Evolutionary conservation across 768 basidiomycete genomes (phyloP).

Genomic region (Amanita polypyramis): DNA sequence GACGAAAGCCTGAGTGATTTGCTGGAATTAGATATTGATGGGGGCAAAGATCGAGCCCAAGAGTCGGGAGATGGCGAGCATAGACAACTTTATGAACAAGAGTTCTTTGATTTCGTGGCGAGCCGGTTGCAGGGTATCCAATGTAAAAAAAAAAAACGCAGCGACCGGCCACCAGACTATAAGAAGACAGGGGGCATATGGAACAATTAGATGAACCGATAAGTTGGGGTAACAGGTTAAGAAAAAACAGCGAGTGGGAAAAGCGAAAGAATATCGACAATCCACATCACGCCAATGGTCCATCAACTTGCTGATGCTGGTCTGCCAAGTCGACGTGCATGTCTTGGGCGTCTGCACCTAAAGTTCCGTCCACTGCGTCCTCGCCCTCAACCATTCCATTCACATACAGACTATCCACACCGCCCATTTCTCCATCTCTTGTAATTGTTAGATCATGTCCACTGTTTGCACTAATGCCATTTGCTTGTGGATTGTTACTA

Average conservation of each 20-base stretch:
- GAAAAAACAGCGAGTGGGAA: conserved; percentile 6
- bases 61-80: conserved; percentile 1
- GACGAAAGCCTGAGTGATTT: conserved; percentile 18
- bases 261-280: conserved; percentile 5
- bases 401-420: conserved; percentile 10
- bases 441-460: conserved; percentile 15
- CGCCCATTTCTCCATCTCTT: conserved; percentile 21
- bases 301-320: conserved; percentile 2
- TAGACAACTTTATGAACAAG: conserved; percentile 13
- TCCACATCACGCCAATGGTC: conserved; percentile 8
- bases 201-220: conserved; percentile 6
- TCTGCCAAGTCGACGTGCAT: conserved; percentile 28
- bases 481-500: conserved; percentile 24
- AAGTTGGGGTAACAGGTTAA: conserved; percentile 6
- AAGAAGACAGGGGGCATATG: conserved; percentile 6
- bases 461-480: conserved; percentile 27
- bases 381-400: conserved; percentile 16
- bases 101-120: conserved; percentile 7
- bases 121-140: conserved; percentile 23
- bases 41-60: conserved; percentile 13
- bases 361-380: conserved; percentile 18
- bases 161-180: conserved; percentile 8
- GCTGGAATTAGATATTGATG: conserved; percentile 9
- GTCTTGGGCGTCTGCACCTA: conserved; percentile 21
- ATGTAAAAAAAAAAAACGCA: conserved; percentile 11